A percentile compares a stretch with the other conserved stretches of the same genome.
Evolutionary conservation across 2,329 filamentous ascomycete species (phyloP).

Genomic region (Rutstroemia sp.): DNA sequence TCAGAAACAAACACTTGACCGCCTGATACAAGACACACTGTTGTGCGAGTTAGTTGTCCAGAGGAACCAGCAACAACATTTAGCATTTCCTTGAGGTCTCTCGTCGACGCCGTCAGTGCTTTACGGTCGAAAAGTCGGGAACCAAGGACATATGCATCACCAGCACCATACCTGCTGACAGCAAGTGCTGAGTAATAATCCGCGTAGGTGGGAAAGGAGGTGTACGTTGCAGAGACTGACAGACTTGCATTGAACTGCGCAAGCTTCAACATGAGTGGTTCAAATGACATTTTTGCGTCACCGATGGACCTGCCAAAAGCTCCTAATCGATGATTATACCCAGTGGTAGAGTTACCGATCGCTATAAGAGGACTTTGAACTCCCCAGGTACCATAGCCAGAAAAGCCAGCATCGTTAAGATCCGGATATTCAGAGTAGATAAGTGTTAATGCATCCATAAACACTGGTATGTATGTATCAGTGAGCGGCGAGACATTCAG

Average conservation of each 20-base stretch:
- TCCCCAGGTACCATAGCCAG: conserved; percentile 25
- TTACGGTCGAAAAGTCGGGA: conserved; percentile 26
- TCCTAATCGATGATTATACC: conserved; percentile 27
- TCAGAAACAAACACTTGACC: conserved; percentile 27
- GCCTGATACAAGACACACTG: conserved; percentile 26
- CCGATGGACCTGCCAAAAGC: conserved; percentile 23
- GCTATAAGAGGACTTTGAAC: conserved; percentile 21
- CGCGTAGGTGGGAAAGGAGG: conserved; percentile 20
- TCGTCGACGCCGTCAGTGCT: conserved; percentile 16
- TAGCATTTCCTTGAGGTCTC: conserved; percentile 20
- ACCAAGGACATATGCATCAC: conserved; percentile 17
- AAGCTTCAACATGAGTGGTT: conserved; percentile 1
- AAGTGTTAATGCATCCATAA: conserved; percentile 24
- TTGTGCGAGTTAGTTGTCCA: conserved; percentile 20
- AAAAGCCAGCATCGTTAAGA: conserved; percentile 29
- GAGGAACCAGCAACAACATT: conserved; percentile 24
- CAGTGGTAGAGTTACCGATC: conserved; percentile 22
- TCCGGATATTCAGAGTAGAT: conserved; percentile 29
- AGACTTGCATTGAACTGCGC: conserved; percentile 1
- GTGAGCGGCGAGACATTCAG: conserved; percentile 22
- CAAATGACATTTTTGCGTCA: conserved; percentile 18
- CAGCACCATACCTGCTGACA: conserved; percentile 18
- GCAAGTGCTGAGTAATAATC: conserved; percentile 27
- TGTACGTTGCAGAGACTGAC: conserved; percentile 12
- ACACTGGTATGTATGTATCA: conserved; percentile 21